A percentile compares a stretch with the other conserved stretches of the same genome.
phyloP scores from a whole-genome alignment of 345 rosid genomes.

The Eucalyptus viminalis region DNA sequence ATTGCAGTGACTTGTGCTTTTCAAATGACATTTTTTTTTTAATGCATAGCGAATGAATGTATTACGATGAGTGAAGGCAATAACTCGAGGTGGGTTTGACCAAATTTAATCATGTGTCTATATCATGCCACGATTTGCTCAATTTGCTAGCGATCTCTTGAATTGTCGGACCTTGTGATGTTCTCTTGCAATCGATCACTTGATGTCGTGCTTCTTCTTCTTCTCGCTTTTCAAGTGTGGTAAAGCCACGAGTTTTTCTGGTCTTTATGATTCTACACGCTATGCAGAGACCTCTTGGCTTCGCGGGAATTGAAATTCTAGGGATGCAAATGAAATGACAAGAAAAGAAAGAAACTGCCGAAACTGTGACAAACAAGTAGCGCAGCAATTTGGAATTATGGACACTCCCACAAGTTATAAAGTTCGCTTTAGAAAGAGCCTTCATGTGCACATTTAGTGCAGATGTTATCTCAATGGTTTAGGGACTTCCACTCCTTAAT shows the following conservation, averaged over 20 bases:
- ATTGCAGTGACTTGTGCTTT: not conserved
- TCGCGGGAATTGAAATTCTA: not conserved
- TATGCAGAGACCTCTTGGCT: not conserved
- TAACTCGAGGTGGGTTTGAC: not conserved
- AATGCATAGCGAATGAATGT: not conserved
- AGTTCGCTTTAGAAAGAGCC: not conserved
- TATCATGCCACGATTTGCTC: not conserved
- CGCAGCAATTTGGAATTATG: not conserved
- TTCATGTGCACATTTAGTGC: not conserved
- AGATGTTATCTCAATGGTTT: not conserved
- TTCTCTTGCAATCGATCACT: not conserved
- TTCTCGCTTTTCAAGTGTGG: not conserved
- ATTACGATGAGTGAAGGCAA: not conserved
- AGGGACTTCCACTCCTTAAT: slow-evolving; percentile 54
- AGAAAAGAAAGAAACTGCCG: not conserved
- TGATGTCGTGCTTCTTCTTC: not conserved
- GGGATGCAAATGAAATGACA: not conserved
- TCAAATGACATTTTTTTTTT: not conserved
- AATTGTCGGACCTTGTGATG: not conserved
- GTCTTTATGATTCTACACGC: not conserved
- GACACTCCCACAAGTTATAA: not conserved
- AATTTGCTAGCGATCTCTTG: not conserved
- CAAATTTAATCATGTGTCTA: not conserved
- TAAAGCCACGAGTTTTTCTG: not conserved
- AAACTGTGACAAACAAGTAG: not conserved